Percentiles rank a stretch among this genome's conserved stretches.
phyloP scores from a whole-genome alignment of 352 stramenopile genomes.

The Globisporangium barbulae region DNA sequence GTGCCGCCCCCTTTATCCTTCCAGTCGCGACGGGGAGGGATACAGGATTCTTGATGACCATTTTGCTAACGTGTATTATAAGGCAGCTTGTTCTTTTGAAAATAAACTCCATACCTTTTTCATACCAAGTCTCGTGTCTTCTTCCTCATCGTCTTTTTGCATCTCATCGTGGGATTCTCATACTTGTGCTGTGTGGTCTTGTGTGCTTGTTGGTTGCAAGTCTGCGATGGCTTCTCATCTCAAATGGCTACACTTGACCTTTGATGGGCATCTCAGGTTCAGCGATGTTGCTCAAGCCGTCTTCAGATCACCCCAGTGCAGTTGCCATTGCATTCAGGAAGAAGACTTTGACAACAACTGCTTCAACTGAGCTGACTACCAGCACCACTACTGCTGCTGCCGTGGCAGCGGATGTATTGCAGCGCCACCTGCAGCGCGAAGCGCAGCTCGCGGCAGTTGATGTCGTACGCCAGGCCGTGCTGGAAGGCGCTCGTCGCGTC shows the following conservation, averaged over 20 bases:
- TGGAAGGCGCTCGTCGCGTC: conserved; percentile 63
- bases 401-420: conserved; percentile 16
- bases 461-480: conserved; percentile 58
- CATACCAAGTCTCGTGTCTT: not conserved
- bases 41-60: conserved; percentile 45
- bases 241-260: not conserved
- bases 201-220: not conserved
- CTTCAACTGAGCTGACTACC: not conserved
- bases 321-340: not conserved
- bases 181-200: not conserved
- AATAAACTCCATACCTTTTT: conserved; percentile 36
- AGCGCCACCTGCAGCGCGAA: conserved; percentile 55
- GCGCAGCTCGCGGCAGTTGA: conserved; percentile 51
- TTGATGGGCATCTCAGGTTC: not conserved
- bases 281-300: not conserved
- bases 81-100: conserved; percentile 69
- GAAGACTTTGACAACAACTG: not conserved
- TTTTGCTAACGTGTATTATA: conserved; percentile 76
- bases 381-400: not conserved
- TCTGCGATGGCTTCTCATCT: not conserved
- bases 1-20: conserved; percentile 47
- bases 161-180: not conserved
- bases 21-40: conserved; percentile 31
- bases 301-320: not conserved
- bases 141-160: too few species aligned